A percentile compares a stretch with the other conserved stretches of the same genome.
These are phyloP conservation scores for Sclerospora graminicola DNA, from an alignment of 352 stramenopile genomes.

Conservation along the genomic window DNA sequence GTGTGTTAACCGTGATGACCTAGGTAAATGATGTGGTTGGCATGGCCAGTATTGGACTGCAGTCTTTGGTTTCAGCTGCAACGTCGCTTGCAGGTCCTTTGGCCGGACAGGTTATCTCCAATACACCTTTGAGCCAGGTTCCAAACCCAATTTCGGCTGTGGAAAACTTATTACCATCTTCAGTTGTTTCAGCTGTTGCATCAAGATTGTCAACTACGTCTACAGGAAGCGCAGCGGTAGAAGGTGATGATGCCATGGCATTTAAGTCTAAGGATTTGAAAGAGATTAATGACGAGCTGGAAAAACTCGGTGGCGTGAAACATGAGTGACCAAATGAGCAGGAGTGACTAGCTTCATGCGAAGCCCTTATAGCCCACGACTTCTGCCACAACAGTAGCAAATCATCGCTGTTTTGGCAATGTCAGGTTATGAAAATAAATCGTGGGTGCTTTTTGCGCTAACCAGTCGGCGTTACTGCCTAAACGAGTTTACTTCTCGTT, in stretches of 20 bases:
- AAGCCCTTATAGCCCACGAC: too few species aligned
- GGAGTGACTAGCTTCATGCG: too few species aligned
- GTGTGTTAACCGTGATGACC: not conserved
- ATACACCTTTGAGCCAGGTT: conserved; percentile 51
- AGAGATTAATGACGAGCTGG: conserved; percentile 58
- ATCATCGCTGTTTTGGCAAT: too few species aligned
- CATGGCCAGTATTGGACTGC: conserved; percentile 71
- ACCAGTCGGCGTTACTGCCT: too few species aligned
- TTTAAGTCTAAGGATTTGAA: conserved; percentile 53
- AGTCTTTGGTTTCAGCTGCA: conserved; percentile 65
- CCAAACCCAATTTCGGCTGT: conserved; percentile 71
- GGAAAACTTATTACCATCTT: conserved; percentile 35
- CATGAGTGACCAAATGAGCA: conserved; percentile 6
- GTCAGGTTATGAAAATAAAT: too few species aligned
- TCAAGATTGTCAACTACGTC: conserved; percentile 22
- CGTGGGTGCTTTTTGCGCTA: too few species aligned
- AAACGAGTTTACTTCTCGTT: too few species aligned
- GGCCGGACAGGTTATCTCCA: conserved; percentile 49
- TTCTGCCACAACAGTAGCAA: too few species aligned
- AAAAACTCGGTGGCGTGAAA: conserved; percentile 49
- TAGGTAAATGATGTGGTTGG: conserved; percentile 62
- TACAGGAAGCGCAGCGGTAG: conserved; percentile 4
- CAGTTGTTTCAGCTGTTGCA: conserved; percentile 32
- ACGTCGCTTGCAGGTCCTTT: conserved; percentile 72
- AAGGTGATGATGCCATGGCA: conserved; percentile 16